These are phyloP conservation scores for Entoloma clypeatum DNA, from an alignment of 1,284 basidiomycete genomes.

Conservation along the genomic window DNA sequence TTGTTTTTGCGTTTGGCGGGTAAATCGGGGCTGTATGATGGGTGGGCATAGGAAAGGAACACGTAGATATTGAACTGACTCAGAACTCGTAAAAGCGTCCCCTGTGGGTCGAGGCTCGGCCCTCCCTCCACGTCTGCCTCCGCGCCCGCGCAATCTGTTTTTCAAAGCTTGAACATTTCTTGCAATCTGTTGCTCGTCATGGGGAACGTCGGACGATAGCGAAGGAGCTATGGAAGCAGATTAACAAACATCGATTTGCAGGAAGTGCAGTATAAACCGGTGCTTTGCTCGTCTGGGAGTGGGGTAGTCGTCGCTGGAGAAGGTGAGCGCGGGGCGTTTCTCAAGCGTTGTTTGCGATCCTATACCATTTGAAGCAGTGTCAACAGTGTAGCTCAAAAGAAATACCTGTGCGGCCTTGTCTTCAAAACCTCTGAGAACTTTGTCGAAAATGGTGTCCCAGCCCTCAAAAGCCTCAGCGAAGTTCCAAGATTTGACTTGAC, in stretches of 20 bases:
- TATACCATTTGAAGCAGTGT: constrained; percentile 24
- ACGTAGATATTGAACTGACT: constrained; percentile 40
- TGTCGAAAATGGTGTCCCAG: constrained; percentile 83
- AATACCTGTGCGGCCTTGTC: constrained; percentile 66
- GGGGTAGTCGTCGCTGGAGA: constrained; percentile 41
- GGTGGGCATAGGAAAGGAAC: constrained; percentile 14
- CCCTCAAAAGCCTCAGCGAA: constrained; percentile 70
- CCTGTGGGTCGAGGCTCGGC: constrained; percentile 52
- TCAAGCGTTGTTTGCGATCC: constrained; percentile 67
- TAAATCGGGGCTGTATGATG: constrained; percentile 53
- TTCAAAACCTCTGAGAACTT: constrained; percentile 71
- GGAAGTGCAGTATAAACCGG: constrained; percentile 31
- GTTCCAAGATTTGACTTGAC: constrained; percentile 52
- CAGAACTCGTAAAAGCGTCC: constrained; percentile 61
- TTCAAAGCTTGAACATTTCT: constrained; percentile 91
- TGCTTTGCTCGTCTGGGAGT: constrained; percentile 58
- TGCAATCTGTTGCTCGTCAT: constrained; percentile 87
- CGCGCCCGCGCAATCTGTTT: constrained; percentile 69
- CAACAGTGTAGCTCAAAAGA: background rate
- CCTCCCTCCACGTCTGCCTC: constrained; percentile 54
- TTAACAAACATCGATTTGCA: constrained; percentile 9
- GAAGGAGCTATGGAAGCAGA: constrained; percentile 46
- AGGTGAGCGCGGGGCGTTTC: constrained; percentile 40
- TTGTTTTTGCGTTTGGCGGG: constrained; percentile 55
- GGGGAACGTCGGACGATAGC: constrained; percentile 49